Evolutionary conservation across 345 rosid genomes (phyloP), one percentile per base, ranked within the genome.

Genomic region (Isatis tinctoria): DNA sequence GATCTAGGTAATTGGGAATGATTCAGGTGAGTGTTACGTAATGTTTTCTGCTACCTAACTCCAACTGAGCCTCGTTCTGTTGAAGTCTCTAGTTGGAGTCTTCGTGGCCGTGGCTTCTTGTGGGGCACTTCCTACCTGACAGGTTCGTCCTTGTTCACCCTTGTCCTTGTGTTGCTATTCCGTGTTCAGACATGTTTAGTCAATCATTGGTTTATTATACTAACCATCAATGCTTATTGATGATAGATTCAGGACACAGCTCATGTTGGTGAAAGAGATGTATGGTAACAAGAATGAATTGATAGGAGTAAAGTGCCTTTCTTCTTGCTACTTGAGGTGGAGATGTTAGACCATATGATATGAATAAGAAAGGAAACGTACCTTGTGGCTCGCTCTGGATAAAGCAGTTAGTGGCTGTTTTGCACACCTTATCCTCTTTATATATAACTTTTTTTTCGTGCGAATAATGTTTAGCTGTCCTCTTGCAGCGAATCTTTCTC

Each of bases 61-160:
- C 90, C 94, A 78, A 78, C 88, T 78, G 84, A 79, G 82, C 83
- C 73, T 79, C 83, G 74, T 79, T 78, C 83, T 80, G 75, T 83
- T 84, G 85, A 82, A 69, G 85, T 81, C 80, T 82, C 62, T 82
- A 66, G 94, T 87, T 88, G 96, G 93, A 89, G 87, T 73, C 73
- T 73, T 70, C 73, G 81, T 84, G 90, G 94, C 89, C 70, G 81
- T 82, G 80, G 87, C 87, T 82, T 82, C 67, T 84, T 71, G 95
- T 74, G 68, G 75, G 91, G 88, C 80, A 74, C 82, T 76, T 83
- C 84, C 85, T 83, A 83, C 85, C 88, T 73, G 82, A 82, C 85
- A 69, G 82, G 97, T 93, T 70, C 51, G 92, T 80, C 36, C 20
- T 41, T 24, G 33, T 41, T 51, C 28, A 60, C 16, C 8, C 4